Conservation (phyloP, 176 grass and related monocot species). For the Urochloa ruziziensis region DNA sequence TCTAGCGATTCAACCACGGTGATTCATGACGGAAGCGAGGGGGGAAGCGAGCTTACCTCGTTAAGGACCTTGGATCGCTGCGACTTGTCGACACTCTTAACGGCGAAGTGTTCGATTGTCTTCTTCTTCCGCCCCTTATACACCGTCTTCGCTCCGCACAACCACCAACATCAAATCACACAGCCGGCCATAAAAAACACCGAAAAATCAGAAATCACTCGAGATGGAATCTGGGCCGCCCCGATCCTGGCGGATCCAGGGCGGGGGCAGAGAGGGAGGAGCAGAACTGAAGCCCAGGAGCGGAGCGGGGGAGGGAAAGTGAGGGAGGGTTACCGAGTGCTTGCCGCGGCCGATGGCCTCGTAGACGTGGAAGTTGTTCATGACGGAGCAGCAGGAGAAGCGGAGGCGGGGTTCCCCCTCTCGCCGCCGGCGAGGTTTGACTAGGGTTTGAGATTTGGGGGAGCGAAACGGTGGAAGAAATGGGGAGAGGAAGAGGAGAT, state of each 20-base stretch:
- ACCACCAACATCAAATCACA: background rate
- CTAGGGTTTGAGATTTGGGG: constrained; percentile 36
- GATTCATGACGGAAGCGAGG: background rate
- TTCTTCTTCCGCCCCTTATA: constrained; percentile 99
- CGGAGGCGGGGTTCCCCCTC: constrained; percentile 13
- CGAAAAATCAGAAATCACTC: constrained; percentile 15
- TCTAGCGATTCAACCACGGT: background rate
- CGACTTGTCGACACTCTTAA: constrained; percentile 98
- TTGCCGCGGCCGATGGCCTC: constrained; percentile 94
- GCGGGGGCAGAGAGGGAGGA: background rate
- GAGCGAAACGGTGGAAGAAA: constrained; percentile 11
- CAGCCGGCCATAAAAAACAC: background rate
- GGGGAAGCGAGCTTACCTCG: constrained; percentile 63
- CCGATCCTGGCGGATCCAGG: background rate
- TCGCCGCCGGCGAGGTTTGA: constrained; percentile 10
- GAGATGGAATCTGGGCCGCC: background rate
- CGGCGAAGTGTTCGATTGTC: constrained; percentile 92
- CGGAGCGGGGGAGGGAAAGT: background rate
- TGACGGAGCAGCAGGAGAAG: constrained; percentile 19
- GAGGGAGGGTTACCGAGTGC: constrained; percentile 63
- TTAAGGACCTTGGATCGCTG: constrained; percentile 90
- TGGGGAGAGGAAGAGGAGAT: background rate
- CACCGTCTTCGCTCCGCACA: constrained; percentile 59
- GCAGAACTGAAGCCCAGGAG: background rate
- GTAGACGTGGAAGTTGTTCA: constrained; percentile 99